Evolutionary conservation across 2,329 filamentous ascomycete species (phyloP).

Genomic region (Sclerotinia glacialis): DNA sequence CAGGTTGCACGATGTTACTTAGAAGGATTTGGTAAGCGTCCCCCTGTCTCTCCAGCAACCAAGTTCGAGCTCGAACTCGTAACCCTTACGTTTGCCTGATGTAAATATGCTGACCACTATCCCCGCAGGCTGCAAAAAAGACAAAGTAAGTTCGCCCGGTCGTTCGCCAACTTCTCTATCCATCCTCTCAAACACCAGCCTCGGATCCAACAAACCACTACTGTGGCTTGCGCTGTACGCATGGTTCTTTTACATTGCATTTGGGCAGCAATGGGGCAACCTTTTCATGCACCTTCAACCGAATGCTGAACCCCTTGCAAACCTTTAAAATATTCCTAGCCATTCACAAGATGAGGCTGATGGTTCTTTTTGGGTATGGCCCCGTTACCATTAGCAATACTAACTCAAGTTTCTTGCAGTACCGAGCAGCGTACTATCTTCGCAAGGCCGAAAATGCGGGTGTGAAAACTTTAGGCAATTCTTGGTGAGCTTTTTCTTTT

Average conservation of each 20-base stretch:
- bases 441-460: constrained; percentile 86
- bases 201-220: constrained; percentile 10
- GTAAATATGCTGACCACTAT: constrained; percentile 17
- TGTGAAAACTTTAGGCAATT: constrained; percentile 87
- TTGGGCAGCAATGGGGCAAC: constrained; percentile 48
- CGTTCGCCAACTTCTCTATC: constrained; percentile 15
- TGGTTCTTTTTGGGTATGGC: constrained; percentile 20
- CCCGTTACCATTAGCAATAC: not conserved
- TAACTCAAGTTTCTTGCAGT: constrained; percentile 48
- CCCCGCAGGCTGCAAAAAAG: constrained; percentile 68
- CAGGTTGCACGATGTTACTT: constrained; percentile 80
- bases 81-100: constrained; percentile 17
- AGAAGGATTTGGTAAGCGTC: constrained; percentile 73
- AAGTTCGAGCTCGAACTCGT: constrained; percentile 8
- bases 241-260: constrained; percentile 34
- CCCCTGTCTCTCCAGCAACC: not conserved
- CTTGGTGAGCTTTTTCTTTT: constrained; percentile 65
- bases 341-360: constrained; percentile 48
- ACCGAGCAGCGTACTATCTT: constrained; percentile 82
- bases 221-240: constrained; percentile 36
- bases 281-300: constrained; percentile 18
- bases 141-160: constrained; percentile 71
- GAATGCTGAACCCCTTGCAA: constrained; percentile 24
- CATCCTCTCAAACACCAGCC: constrained; percentile 21
- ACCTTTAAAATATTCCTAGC: constrained; percentile 28